Base-by-base conservation (phyloP, 345 rosid species). In the Acer campestre region DNA sequence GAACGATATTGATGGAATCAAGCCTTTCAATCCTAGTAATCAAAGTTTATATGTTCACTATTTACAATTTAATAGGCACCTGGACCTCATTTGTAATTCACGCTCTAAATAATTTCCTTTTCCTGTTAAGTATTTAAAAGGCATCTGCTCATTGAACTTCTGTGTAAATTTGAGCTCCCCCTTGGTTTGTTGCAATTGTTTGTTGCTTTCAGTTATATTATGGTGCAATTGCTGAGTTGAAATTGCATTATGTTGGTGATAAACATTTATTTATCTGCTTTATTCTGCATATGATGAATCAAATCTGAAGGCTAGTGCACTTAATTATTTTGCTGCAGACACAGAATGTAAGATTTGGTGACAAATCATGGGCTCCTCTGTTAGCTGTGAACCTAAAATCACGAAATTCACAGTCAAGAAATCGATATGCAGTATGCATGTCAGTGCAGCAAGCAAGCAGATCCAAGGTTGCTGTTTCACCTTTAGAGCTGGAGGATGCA, bases 371-470 rank as follows among this genome's bases (percentile, higher is more conserved):
- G 88, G 78, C 78, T 75, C 81, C 89, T 77, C 53, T 80, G 20
- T 67, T 84, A 61, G 71, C 84, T 48, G 75, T 89, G 83, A 87
- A 86, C 81, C 77, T 85, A 35, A 89, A 82, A 78, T 80, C 89
- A 44, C 78, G 79, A 62, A 88, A 82, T 71, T 68, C 74, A 51
- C 76, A 59, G 61, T 80, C 80, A 73, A 80, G 61, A 22, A 83
- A 80, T 68, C 85, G 67, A 31, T 71, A 40, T n/a, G 69, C 73
- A n/a, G 75, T 94, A 49, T 86, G 97, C 82, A 90, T 92, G 98
- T 96, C 99, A 70, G 85, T 94, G 77, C 97, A 96, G 77, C 97
- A 96, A 83, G 89, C 95, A 67, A 89, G 86, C 83, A 82, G 64
- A 78, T 82, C 94, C 38, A 94, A 92, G 86, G 90, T 91, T 86